Evolutionary conservation across 331 rosid genomes (phyloP).

Genomic region (Pyrus hybrid): DNA sequence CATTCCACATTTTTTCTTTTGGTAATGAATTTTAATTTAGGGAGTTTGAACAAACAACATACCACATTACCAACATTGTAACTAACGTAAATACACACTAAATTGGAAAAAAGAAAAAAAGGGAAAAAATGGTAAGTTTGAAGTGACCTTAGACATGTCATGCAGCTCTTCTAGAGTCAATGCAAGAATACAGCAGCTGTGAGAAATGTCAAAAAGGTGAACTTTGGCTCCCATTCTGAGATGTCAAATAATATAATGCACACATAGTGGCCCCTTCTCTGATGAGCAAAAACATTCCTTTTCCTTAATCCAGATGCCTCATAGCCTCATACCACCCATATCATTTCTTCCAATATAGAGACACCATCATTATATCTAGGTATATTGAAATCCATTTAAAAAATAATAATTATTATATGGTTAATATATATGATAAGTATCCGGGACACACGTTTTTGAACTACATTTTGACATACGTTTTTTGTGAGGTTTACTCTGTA

Average conservation of each 20-base stretch:
- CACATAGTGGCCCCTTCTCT: constrained; percentile 22
- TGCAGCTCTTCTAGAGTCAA: constrained; percentile 41
- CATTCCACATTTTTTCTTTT: too few relatives aligned
- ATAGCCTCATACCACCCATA: constrained; percentile 15
- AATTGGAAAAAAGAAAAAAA: neutral
- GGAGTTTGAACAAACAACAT: neutral
- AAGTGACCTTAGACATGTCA: constrained; percentile 15
- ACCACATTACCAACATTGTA: neutral
- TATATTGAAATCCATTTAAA: neutral
- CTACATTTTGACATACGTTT: too few relatives aligned
- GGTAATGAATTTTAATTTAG: neutral
- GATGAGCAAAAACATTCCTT: neutral
- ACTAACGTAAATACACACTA: neutral
- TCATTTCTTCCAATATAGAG: constrained; percentile 23
- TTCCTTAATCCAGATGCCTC: constrained; percentile 29
- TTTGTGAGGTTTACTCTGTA: too few relatives aligned
- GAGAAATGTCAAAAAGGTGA: constrained; percentile 31
- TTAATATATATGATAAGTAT: too few relatives aligned
- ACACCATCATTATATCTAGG: constrained; percentile 46
- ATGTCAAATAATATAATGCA: constrained; percentile 12
- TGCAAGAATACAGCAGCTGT: constrained; percentile 19
- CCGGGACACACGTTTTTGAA: too few relatives aligned
- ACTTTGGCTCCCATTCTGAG: constrained; percentile 35
- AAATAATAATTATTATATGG: too few relatives aligned
- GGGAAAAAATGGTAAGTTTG: neutral